Evolutionary conservation across 768 basidiomycete genomes (phyloP), one percentile per base, ranked within the genome.

Genomic region (Lactifluus hygrophoroides): DNA sequence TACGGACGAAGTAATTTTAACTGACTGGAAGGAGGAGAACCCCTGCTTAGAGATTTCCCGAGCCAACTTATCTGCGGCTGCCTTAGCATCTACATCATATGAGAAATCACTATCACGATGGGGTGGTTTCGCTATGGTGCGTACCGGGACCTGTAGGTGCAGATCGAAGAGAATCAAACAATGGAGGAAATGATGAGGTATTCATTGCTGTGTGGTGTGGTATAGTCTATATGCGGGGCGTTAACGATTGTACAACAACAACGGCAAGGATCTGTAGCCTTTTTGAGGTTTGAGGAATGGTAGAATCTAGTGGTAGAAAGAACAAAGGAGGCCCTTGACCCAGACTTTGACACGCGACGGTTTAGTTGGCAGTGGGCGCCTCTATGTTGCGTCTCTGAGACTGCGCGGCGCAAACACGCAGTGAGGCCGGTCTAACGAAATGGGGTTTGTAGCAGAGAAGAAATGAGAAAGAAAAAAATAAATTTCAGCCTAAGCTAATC

Each of bases 61-160:
- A 60, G 89, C 88, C 58, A 91, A 76, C 65, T 80, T 82, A 73
- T 91, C 89, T 40, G 86, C 87, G 21, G 90, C 89, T 51, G 80
- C 87, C 72, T 90, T 91, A 37, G 88, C 90, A 76, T 91, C 90
- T 87, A 66, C 16, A 43, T 19, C 5, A 42, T 34, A 32, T 25
- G n/a, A 35, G 35, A n/a, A 14, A 49, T 58, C 23, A 50, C 35
- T 19, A 51, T 27, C 38, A 16, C 19, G 17, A 38, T 30, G 14
- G n/a, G 17, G 19, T n/a, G 16, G 43, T n/a, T 42, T 32, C 30
- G 35, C 32, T 45, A 50, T 9, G 46, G 58, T 32, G 38, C 72
- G 55, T 55, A 72, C 72, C 72, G 52, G 73, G 72, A 25, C 68
- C 72, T 13, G 74, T 75, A 17, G 74, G 71, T 10, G 74, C 74